Base-by-base conservation (phyloP, 2,329 filamentous ascomycete genomes). In the Nigrospora sphaerica region DNA sequence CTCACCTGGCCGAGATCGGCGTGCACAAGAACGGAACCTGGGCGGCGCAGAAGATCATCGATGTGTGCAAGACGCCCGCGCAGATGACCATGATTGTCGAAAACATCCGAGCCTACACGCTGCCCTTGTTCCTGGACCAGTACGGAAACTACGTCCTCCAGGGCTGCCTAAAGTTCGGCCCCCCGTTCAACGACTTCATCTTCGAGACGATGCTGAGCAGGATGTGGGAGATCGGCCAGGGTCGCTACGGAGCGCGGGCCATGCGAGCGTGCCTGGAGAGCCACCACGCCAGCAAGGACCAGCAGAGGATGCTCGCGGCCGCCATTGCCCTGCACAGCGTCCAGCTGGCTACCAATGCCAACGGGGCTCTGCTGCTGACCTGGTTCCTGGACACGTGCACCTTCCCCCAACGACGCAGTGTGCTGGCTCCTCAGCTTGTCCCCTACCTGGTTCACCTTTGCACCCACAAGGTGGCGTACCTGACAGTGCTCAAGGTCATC, bases 11-110 rank as follows among this genome's bases (percentile, higher is more conserved):
- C 23, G 91, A 97, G 68, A 96, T 97, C 67, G 93, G 93, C 57
- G 84, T 96, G 9, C 93, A 98, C 77, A 98, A 98, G 79, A 98
- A 98, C 60, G 93, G 93, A 52, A 98, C 93, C 1, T 98, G 93
- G 93, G 93, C 93, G 46, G 93, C 93, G 1, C 93, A 98, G 69
- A 98, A 97, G 77, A 97, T 98, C 60, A 97, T 98, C 56, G 92
- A 97, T 59, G 89, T 95, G 7, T 92, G 90, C 64, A 89, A 93
- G 68, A 89, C 86, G 1, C 82, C 86, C 6, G 72, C 74, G 36
- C 91, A 97, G 68, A 92, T 93, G 83, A 71, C 74, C 40, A 72
- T 89, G 69, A 92, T 98, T 60, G 86, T 93, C 28, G 83, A 95
- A 52, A 79, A 88, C 54, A 74, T 97, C 31, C 85, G 85, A 4